Evolutionary conservation across 2,329 filamentous ascomycete species (phyloP).

Genomic region (Trichoderma afroharzianum): DNA sequence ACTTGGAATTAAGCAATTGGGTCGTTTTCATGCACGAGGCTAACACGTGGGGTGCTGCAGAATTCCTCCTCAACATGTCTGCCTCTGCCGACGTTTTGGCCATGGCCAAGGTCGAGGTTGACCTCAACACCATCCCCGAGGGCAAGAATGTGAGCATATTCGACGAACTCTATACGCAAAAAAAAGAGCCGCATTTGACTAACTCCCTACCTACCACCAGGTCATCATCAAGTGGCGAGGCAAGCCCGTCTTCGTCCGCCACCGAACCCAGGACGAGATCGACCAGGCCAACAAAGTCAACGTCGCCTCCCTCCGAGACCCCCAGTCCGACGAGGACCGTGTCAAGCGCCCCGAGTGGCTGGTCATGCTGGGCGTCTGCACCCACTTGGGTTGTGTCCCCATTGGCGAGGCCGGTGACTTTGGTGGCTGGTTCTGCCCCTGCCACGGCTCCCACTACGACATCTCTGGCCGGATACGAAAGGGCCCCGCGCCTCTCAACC

Average conservation of each 20-base stretch:
- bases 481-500: conserved; percentile 94
- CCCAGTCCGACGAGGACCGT: conserved; percentile 84
- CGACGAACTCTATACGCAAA: background rate
- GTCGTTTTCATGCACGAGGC: conserved; percentile 26
- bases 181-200: background rate
- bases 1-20: conserved; percentile 24
- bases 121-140: conserved; percentile 88
- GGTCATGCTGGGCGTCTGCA: conserved; percentile 99
- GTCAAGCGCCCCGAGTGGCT: conserved; percentile 99
- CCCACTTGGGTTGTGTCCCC: conserved; percentile 97
- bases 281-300: conserved; percentile 88
- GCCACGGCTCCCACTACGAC: conserved; percentile 99
- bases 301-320: conserved; percentile 80
- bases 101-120: conserved; percentile 99
- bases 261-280: conserved; percentile 92
- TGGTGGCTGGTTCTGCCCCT: conserved; percentile 99
- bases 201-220: conserved; percentile 42
- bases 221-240: conserved; percentile 99
- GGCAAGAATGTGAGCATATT: conserved; percentile 86
- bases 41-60: conserved; percentile 47
- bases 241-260: conserved; percentile 99
- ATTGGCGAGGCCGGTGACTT: conserved; percentile 98
- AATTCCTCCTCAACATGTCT: conserved; percentile 99
- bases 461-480: conserved; percentile 98
- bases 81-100: conserved; percentile 97